phyloP scores from a whole-genome alignment of 495 filamentous ascomycete genomes.

The Talaromyces borbonicus region DNA sequence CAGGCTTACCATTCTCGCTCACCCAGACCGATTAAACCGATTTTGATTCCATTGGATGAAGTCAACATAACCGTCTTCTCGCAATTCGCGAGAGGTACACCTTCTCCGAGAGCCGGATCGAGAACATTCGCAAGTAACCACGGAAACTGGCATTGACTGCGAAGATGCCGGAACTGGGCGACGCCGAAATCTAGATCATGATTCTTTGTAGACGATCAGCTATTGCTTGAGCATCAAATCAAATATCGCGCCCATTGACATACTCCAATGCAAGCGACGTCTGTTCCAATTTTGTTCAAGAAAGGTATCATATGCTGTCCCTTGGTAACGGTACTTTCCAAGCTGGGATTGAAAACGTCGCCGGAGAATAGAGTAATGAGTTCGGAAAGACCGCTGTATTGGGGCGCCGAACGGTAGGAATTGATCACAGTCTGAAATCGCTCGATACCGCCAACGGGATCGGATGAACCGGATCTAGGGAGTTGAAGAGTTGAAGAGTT shows the following conservation, averaged over 20 bases:
- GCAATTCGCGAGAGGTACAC: conserved; percentile 58
- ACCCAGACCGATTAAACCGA: conserved; percentile 76
- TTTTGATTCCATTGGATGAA: conserved; percentile 70
- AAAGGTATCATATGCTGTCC: conserved; percentile 83
- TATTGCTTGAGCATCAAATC: background rate
- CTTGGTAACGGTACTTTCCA: conserved; percentile 81
- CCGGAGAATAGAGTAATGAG: conserved; percentile 80
- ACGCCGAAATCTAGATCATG: conserved; percentile 95
- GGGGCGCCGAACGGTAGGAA: conserved; percentile 53
- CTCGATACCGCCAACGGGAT: conserved; percentile 69
- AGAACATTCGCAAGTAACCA: conserved; percentile 84
- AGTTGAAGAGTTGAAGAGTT: no score
- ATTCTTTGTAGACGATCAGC: conserved; percentile 39
- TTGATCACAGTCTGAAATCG: conserved; percentile 72
- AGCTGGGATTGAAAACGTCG: conserved; percentile 82
- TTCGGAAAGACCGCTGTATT: conserved; percentile 49
- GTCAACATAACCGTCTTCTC: conserved; percentile 62
- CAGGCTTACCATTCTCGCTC: conserved; percentile 54
- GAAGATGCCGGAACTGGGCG: conserved; percentile 61
- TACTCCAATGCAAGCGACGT: conserved; percentile 72
- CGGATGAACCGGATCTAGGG: conserved; percentile 50
- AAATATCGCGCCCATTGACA: conserved; percentile 14
- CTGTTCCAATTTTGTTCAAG: conserved; percentile 66
- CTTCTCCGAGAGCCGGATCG: conserved; percentile 64
- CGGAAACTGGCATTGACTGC: conserved; percentile 67